A percentile compares a stretch with the other conserved stretches of the same genome.
Conservation (phyloP, 345 rosid species). For the Aquilaria yunnanensis region DNA sequence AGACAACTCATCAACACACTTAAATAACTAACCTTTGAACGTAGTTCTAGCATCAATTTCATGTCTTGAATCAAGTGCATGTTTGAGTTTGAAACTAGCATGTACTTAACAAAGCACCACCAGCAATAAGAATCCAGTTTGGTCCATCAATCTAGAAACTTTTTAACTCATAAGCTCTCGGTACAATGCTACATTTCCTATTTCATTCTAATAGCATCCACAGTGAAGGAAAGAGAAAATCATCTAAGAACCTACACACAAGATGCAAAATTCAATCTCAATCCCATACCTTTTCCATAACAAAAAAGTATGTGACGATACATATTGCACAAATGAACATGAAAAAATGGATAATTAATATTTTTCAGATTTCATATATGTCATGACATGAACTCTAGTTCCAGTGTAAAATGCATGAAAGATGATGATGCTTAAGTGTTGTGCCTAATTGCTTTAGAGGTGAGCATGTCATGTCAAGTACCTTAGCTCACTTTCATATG, state of each 20-base stretch:
- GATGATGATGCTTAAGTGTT: too few relatives aligned
- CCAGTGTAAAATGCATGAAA: too few relatives aligned
- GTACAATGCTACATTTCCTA: constrained; percentile 34
- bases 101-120: constrained; percentile 95
- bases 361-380: too few relatives aligned
- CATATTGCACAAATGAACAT: too few relatives aligned
- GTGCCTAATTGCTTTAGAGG: too few relatives aligned
- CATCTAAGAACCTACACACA: constrained; percentile 24
- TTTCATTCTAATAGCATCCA: constrained; percentile 50
- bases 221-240: constrained; percentile 14
- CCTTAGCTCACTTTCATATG: too few relatives aligned
- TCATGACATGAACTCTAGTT: too few relatives aligned
- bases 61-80: constrained; percentile 52
- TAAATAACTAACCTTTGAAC: constrained; percentile 35
- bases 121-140: constrained; percentile 88
- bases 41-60: constrained; percentile 32
- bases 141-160: constrained; percentile 54
- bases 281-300: too few relatives aligned
- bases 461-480: too few relatives aligned
- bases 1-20: constrained; percentile 15
- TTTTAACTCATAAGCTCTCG: constrained; percentile 48
- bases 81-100: constrained; percentile 85
- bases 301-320: too few relatives aligned
- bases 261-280: too few relatives aligned
- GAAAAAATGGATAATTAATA: too few relatives aligned